phyloP scores from a whole-genome alignment of 805 yeast species.

The Zygoascus bituminiphila region DNA sequence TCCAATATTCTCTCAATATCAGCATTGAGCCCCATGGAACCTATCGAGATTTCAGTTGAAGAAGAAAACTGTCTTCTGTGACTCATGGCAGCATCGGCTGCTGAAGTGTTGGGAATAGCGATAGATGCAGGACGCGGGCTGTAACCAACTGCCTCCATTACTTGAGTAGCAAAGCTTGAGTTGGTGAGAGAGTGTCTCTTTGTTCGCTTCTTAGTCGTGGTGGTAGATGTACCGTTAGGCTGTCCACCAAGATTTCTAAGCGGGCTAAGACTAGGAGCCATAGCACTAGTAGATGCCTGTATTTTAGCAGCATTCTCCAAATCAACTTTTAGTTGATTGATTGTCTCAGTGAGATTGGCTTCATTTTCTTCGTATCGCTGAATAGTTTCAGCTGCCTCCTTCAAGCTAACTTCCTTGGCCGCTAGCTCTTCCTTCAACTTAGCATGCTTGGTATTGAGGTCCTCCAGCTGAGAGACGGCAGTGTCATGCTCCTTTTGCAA shows the following conservation, averaged over 20 bases:
- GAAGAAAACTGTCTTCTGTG: slow-evolving; percentile 42
- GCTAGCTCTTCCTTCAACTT: slow-evolving; percentile 21
- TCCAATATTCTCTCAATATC: slow-evolving; percentile 29
- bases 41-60: slow-evolving; percentile 39
- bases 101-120: slow-evolving; percentile 19
- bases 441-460: slow-evolving; percentile 24
- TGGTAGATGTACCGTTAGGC: slow-evolving; percentile 12
- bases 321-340: slow-evolving; percentile 33
- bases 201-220: slow-evolving; percentile 25
- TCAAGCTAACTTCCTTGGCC: slow-evolving; percentile 20
- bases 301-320: slow-evolving; percentile 38
- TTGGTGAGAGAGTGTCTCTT: slow-evolving; percentile 23
- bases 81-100: slow-evolving; percentile 11
- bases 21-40: slow-evolving; percentile 31
- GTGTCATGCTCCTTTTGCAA: slow-evolving; percentile 23
- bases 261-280: slow-evolving; percentile 29
- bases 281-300: slow-evolving; percentile 25
- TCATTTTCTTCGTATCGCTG: slow-evolving; percentile 17
- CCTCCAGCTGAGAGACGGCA: slow-evolving; percentile 24
- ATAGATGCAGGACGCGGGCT: slow-evolving; percentile 25
- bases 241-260: slow-evolving; percentile 23
- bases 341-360: slow-evolving; percentile 18
- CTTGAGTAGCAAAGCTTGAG: slow-evolving; percentile 14
- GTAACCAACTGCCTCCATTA: slow-evolving; percentile 19
- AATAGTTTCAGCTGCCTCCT: slow-evolving; percentile 24